Evolutionary conservation across 2,329 filamentous ascomycete genomes (phyloP), one percentile per base, ranked within the genome.

Genomic region (Malbranchea zuffiana): DNA sequence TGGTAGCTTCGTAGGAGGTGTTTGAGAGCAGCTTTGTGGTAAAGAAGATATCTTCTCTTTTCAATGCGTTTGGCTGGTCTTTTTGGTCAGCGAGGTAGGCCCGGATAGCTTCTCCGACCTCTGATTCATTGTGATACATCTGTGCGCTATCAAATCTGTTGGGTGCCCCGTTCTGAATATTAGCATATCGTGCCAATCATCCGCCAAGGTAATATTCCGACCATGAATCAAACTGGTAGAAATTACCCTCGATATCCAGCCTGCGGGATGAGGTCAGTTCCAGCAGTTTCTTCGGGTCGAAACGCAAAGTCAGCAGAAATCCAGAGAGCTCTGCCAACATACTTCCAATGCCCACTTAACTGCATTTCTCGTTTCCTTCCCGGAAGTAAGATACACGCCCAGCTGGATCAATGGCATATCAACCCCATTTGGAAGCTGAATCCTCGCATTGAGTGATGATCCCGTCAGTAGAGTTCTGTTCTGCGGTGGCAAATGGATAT

Each of bases 61-160:
- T 65, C 43, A 70, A 56, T 11, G 28, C 6, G 13, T 36, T 37
- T 15, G 27, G 16, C 10, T 41, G 27, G 35, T 55, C 58, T 34
- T 62, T 49, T 46, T 55, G 60, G 37, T 65, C 56, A 48, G 65
- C 61, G 44, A 74, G 59, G 56, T 73, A 75, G 50, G 73, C 71
- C 12, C 49, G 56, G 39, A 71, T 55, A 7, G 60, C 68, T 21
- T 66, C 56, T 36, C 68, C 69, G 13, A 73, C 67, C 51, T 71
- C 68, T 17, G 55, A 57, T 51, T 73, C 69, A 46, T 71, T 71
- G 46, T 57, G 57, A 47, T 72, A 73, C 52, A 64, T 67, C 61
- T 67, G 70, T 28, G 69, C 70, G 48, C 67, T 69, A 51, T 73
- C 69, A 23, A 73, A 54, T 51, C 71, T 69, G 69, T 58, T 53